Conservation (phyloP, 345 rosid species). For the Clarkia xantiana region DNA sequence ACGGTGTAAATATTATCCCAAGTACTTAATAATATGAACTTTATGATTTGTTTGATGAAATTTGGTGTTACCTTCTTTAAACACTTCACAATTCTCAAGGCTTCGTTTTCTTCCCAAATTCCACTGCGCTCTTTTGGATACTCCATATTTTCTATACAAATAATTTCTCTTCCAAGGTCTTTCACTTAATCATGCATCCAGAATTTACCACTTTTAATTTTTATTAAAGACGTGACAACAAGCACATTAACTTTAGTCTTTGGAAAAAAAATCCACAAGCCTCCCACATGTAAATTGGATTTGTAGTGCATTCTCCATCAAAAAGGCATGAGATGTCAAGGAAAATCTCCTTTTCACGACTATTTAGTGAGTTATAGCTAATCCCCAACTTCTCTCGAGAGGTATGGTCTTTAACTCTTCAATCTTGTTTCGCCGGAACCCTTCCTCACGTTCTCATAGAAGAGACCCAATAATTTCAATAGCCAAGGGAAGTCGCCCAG, state of each 20-base stretch:
- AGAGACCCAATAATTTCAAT: constrained; percentile 3
- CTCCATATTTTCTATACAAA: not conserved
- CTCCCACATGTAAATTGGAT: not conserved
- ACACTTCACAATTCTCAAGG: too few species aligned
- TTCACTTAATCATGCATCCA: constrained; percentile 1
- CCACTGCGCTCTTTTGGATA: not conserved
- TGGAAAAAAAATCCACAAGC: not conserved
- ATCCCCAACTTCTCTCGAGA: too few species aligned
- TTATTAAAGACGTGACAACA: not conserved
- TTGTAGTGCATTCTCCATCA: not conserved
- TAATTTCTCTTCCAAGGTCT: not conserved
- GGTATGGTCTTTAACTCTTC: too few species aligned
- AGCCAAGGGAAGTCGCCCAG: constrained; percentile 6
- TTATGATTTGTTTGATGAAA: too few species aligned
- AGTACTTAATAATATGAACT: too few species aligned
- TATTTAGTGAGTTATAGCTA: not conserved
- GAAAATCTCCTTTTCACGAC: not conserved
- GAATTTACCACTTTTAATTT: not conserved
- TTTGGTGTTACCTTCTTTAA: too few species aligned
- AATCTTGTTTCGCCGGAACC: too few species aligned
- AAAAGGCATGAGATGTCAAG: constrained; percentile 2
- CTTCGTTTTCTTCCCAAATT: too few species aligned
- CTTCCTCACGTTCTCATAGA: too few species aligned
- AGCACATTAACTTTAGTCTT: not conserved
- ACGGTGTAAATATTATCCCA: too few species aligned